Evolutionary conservation across 2,329 filamentous ascomycete species (phyloP), one percentile per base, ranked within the genome.

Genomic region (Tolypocladium inflatum): DNA sequence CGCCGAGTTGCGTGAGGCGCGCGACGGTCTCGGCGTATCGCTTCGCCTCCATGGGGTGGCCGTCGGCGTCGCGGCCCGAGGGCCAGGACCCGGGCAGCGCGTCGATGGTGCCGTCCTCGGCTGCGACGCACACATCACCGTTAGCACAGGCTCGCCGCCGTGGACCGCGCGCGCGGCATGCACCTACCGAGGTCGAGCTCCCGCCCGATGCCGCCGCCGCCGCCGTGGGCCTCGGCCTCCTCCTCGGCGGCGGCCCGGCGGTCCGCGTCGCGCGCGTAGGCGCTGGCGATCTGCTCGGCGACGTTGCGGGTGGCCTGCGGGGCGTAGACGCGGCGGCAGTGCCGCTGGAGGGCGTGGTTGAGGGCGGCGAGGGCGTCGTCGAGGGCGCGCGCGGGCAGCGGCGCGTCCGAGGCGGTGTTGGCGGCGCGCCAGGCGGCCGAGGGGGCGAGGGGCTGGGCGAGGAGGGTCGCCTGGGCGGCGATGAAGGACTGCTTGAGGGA

Each of bases 251-350:
- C 66, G 55, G 71, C 70, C 51, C 68, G 72, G 42, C 75, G 74
- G 43, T 78, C 76, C 5, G 72, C 73, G 17, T 74, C 72, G 7
- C 71, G 71, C 70, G 80, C 79, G 69, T 90, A 90, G 51, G 88
- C 73, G 54, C 73, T 72, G 70, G 89, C 85, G 48, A 91, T 84
- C 73, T 91, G 87, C 74, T 89, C 86, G 2, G 87, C 86, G 21
- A 90, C 80, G 65, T 89, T 85, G 41, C 87, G 80, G 55, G 80
- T 83, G n/a, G 87, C 85, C 64, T 88, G 85, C 0, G 85, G 80
- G 19, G 84, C 80, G 68, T 89, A 89, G 6, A 84, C 84, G 57
- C 84, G 80, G 41, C 81, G 82, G 37, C 80, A 80, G 68, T 91
- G 88, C 63, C 87, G 84, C 62, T 81, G 80, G 17, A 90, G 72